These are phyloP conservation scores for Chaetomium globosum DNA, from an alignment of 2,329 filamentous ascomycete species.

Conservation along the genomic window DNA sequence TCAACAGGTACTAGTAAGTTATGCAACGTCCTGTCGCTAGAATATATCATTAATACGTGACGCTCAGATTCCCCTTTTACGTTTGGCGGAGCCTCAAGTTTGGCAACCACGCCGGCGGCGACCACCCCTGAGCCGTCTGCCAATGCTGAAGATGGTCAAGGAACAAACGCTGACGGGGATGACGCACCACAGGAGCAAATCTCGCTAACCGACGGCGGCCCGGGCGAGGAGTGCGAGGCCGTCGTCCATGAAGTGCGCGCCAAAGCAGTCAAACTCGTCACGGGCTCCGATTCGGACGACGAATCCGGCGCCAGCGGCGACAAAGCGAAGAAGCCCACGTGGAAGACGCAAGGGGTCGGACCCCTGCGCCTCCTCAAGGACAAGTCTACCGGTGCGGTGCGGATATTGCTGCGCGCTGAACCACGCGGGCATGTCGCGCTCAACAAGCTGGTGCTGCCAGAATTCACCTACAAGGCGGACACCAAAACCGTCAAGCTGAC, in stretches of 20 bases:
- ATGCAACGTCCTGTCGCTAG: slow-evolving; percentile 2
- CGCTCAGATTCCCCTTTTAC: slow-evolving; percentile 57
- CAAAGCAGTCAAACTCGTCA: slow-evolving; percentile 66
- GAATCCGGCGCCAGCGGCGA: slow-evolving; percentile 48
- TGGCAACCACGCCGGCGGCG: slow-evolving; percentile 62
- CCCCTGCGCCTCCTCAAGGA: slow-evolving; percentile 72
- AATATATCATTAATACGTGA: slow-evolving; percentile 31
- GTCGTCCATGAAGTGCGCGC: slow-evolving; percentile 70
- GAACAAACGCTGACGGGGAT: slow-evolving; percentile 55
- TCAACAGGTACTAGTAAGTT: slow-evolving; percentile 50
- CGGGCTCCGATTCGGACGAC: slow-evolving; percentile 49
- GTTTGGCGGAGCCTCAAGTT: slow-evolving; percentile 61
- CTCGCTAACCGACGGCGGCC: slow-evolving; percentile 66
- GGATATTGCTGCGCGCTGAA: slow-evolving; percentile 73
- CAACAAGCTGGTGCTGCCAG: slow-evolving; percentile 67
- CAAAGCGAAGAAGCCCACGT: slow-evolving; percentile 57
- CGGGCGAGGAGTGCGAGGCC: slow-evolving; percentile 73
- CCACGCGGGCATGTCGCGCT: slow-evolving; percentile 73
- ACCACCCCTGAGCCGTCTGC: slow-evolving; percentile 61
- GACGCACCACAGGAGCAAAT: slow-evolving; percentile 68
- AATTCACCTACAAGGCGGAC: slow-evolving; percentile 63
- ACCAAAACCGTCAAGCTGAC: slow-evolving; percentile 63
- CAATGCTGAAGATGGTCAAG: slow-evolving; percentile 49
- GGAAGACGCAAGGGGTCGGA: slow-evolving; percentile 72
- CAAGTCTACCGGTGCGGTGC: slow-evolving; percentile 66